These are phyloP conservation scores for Cyphellophora attinorum DNA, from an alignment of 2,329 filamentous ascomycete species.

Conservation along the genomic window DNA sequence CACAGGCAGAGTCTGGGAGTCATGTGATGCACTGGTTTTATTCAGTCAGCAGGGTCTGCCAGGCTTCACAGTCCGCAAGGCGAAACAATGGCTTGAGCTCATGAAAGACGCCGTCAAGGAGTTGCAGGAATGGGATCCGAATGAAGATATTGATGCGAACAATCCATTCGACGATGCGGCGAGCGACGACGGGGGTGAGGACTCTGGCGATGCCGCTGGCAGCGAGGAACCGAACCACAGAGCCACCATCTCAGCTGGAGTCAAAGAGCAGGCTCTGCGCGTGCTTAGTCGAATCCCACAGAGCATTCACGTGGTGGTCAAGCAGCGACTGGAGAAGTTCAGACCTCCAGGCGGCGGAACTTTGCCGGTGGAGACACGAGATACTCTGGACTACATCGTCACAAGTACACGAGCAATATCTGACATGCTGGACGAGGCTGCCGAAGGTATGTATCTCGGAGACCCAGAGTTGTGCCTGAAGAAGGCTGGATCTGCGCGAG, in stretches of 20 bases:
- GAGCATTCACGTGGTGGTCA: conserved; percentile 33
- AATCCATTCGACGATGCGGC: conserved; percentile 21
- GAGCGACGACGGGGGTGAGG: conserved; percentile 21
- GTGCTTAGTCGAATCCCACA: conserved; percentile 33
- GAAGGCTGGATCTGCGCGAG: conserved; percentile 17
- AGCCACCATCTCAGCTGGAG: conserved; percentile 25
- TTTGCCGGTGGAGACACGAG: background rate
- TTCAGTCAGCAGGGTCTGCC: conserved; percentile 59
- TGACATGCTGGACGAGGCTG: conserved; percentile 34
- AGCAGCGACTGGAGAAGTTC: conserved; percentile 29
- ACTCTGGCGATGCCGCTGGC: conserved; percentile 14
- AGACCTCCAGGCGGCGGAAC: conserved; percentile 8
- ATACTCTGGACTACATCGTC: conserved; percentile 26
- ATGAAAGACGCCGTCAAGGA: conserved; percentile 78
- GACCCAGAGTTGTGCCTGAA: conserved; percentile 22
- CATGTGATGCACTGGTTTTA: conserved; percentile 62
- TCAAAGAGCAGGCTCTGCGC: conserved; percentile 32
- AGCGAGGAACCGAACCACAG: conserved; percentile 18
- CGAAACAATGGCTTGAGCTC: conserved; percentile 63
- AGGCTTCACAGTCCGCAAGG: conserved; percentile 60
- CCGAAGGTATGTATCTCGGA: conserved; percentile 34
- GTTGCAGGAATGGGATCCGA: conserved; percentile 77
- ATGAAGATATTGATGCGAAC: conserved; percentile 52
- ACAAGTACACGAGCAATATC: conserved; percentile 26
- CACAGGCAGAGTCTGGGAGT: conserved; percentile 74